Percentiles rank a stretch among this genome's conserved stretches.
phyloP scores from a whole-genome alignment of 345 rosid species.

The Brassica incana region DNA sequence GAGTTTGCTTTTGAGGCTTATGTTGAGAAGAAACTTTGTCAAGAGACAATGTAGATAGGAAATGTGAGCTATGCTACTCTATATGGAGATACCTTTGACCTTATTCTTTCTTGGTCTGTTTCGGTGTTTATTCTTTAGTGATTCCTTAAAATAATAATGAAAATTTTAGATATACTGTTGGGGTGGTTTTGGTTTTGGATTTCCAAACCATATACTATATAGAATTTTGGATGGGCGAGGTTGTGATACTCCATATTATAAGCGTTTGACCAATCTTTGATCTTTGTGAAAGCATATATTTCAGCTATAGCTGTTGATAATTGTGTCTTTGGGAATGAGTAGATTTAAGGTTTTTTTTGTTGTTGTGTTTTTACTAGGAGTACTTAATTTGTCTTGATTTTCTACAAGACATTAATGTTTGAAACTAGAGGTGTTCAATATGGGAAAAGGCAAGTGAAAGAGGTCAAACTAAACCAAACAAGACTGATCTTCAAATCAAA shows the following conservation, averaged over 20 bases:
- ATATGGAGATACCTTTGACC: constrained; percentile 16
- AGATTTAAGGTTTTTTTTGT: neutral
- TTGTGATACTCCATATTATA: constrained; percentile 3
- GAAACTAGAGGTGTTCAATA: neutral
- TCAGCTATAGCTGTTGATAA: constrained; percentile 8
- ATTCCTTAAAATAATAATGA: neutral
- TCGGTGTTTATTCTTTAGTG: neutral
- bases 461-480: neutral
- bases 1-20: constrained; percentile 52
- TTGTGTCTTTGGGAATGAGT: neutral
- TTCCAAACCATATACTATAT: neutral
- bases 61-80: constrained; percentile 14
- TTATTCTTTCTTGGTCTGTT: constrained; percentile 17
- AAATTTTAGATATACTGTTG: neutral
- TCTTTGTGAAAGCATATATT: neutral
- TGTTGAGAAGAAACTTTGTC: constrained; percentile 51
- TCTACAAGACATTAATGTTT: neutral
- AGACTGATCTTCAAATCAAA: neutral
- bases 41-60: constrained; percentile 66
- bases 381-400: neutral
- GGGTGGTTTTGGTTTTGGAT: constrained; percentile 12
- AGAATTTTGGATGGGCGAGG: neutral
- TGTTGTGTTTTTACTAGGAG: neutral
- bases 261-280: constrained; percentile 4
- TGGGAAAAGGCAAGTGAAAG: neutral